phyloP scores from a whole-genome alignment of 202 grass and related monocot species.

The Setaria italica region DNA sequence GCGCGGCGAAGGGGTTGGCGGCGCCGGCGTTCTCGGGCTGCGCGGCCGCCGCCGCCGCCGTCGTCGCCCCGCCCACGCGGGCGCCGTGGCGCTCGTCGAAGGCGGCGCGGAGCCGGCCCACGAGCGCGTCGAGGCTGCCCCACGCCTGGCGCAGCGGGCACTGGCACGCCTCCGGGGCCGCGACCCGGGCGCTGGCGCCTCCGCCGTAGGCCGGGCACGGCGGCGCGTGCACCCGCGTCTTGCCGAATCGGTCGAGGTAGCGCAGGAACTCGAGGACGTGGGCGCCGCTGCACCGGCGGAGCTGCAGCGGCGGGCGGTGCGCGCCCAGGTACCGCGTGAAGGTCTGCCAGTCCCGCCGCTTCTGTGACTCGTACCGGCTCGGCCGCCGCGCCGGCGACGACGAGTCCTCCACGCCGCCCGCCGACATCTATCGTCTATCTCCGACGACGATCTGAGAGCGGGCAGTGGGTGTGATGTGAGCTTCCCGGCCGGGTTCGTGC shows the following conservation, averaged over 20 bases:
- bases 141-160: constrained; percentile 62
- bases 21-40: not conserved
- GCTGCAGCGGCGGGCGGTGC: constrained; percentile 66
- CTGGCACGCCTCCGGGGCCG: constrained; percentile 21
- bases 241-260: constrained; percentile 70
- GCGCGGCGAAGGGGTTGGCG: constrained; percentile 60
- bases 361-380: constrained; percentile 93
- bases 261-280: constrained; percentile 76
- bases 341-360: constrained; percentile 91
- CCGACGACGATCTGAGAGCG: not conserved
- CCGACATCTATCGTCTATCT: not conserved
- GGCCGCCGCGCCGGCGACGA: constrained; percentile 32
- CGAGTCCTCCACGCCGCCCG: not conserved
- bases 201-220: constrained; percentile 49
- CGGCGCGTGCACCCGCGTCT: constrained; percentile 59
- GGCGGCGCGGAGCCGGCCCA: constrained; percentile 61
- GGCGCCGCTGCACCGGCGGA: constrained; percentile 61
- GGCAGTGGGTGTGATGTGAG: not conserved
- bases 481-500: not conserved
- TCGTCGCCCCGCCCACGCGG: not conserved
- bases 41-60: not conserved
- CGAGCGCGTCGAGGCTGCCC: constrained; percentile 67
- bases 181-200: not conserved
- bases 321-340: constrained; percentile 58
- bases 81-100: constrained; percentile 46